Conservation (phyloP, 306 rosid species). For the Lathyrus tuberosus region DNA sequence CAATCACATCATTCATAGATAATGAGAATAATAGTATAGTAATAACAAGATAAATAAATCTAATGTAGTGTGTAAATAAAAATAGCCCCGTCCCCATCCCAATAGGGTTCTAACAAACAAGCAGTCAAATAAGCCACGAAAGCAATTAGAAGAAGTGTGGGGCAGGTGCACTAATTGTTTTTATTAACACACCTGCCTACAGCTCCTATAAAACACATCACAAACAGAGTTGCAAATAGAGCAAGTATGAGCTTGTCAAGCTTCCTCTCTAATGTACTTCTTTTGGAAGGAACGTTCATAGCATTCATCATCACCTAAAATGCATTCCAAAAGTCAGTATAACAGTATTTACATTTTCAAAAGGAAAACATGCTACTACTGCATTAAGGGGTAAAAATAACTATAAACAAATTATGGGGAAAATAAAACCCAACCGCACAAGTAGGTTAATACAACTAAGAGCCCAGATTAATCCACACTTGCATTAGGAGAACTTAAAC, state of each 20-base stretch:
- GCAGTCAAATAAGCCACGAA: slow-evolving; percentile 10
- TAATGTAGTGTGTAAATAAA: slow-evolving; percentile 5
- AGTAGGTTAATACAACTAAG: slow-evolving; percentile 11
- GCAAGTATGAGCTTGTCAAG: slow-evolving; percentile 89
- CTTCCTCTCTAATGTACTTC: slow-evolving; percentile 96
- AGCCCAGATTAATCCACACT: not conserved
- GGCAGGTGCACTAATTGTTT: slow-evolving; percentile 10
- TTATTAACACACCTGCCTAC: slow-evolving; percentile 69
- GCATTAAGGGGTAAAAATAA: not conserved
- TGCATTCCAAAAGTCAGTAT: slow-evolving; percentile 41
- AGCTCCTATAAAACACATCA: slow-evolving; percentile 85
- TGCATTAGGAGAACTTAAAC: slow-evolving; percentile 24
- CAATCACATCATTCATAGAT: slow-evolving; percentile 24
- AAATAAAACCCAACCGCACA: not conserved
- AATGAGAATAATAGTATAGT: slow-evolving; percentile 15
- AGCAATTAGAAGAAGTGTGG: slow-evolving; percentile 9
- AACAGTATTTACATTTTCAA: slow-evolving; percentile 29
- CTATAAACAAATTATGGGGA: not conserved
- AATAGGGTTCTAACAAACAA: slow-evolving; percentile 19
- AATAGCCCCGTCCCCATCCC: slow-evolving; percentile 10
- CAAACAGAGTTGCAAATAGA: slow-evolving; percentile 74
- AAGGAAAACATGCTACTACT: slow-evolving; percentile 15
- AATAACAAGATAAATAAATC: slow-evolving; percentile 23
- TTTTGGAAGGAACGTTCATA: slow-evolving; percentile 95
- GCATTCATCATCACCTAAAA: slow-evolving; percentile 98